phyloP scores from a whole-genome alignment of 2,329 filamentous ascomycete genomes.

The Penicillium brasilianum region DNA sequence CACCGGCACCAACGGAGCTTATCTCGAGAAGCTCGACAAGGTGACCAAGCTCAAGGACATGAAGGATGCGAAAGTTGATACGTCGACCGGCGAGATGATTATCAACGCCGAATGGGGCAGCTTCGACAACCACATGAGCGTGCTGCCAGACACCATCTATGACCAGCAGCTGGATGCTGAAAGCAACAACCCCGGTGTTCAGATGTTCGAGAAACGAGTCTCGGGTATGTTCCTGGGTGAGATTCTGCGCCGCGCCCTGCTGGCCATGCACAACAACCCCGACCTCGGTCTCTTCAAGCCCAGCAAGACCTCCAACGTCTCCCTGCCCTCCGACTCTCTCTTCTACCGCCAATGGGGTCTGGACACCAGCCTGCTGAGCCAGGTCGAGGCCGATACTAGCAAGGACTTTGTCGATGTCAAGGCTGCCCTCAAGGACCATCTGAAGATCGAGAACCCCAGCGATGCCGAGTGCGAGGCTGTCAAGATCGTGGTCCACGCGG shows the following conservation, averaged over 20 bases:
- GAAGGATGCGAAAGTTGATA: constrained; percentile 68
- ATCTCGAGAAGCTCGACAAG: constrained; percentile 87
- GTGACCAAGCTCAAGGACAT: constrained; percentile 74
- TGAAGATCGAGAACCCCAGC: constrained; percentile 76
- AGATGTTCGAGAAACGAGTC: constrained; percentile 99
- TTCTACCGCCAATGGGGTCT: constrained; percentile 85
- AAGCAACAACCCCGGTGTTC: constrained; percentile 88
- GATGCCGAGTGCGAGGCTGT: constrained; percentile 87
- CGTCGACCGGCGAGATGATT: constrained; percentile 88
- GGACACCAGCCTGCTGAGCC: constrained; percentile 87
- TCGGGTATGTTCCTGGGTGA: constrained; percentile 98
- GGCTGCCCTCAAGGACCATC: constrained; percentile 75
- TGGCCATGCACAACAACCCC: constrained; percentile 73
- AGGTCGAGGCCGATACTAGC: constrained; percentile 79
- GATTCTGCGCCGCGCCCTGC: constrained; percentile 78
- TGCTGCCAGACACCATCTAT: constrained; percentile 83
- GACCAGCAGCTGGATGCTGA: constrained; percentile 77
- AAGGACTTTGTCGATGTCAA: constrained; percentile 74
- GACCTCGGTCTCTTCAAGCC: constrained; percentile 74
- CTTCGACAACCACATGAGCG: constrained; percentile 91
- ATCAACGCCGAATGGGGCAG: constrained; percentile 99
- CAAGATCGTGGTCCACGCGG: constrained; percentile 78
- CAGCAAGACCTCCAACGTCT: constrained; percentile 75
- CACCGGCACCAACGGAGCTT: constrained; percentile 96
- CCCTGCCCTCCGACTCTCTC: constrained; percentile 66